Percentiles rank a stretch among this genome's conserved stretches.
Conservation (phyloP, 176 grass and related monocot species). For the Aegilops speltoides region DNA sequence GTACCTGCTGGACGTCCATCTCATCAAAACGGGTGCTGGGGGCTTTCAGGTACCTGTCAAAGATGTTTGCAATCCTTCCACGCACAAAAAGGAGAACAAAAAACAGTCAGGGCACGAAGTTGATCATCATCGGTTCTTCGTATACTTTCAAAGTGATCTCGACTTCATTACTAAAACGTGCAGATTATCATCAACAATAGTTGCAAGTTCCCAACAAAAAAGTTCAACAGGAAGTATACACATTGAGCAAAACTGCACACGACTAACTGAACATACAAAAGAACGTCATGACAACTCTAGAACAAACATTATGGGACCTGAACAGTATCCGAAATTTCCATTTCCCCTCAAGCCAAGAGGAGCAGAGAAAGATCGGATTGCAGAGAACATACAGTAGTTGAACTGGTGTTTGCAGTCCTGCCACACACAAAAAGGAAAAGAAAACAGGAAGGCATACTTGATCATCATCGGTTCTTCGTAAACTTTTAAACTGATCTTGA, state of each 20-base stretch:
- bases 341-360: not conserved
- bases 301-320: not conserved
- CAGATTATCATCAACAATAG: too few relatives aligned
- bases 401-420: not conserved
- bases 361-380: not conserved
- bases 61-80: conserved; percentile 59
- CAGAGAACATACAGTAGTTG: not conserved
- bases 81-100: not conserved
- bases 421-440: not conserved
- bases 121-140: not conserved
- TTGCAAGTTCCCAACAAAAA: not conserved
- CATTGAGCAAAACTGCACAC: not conserved
- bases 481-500: not conserved
- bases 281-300: not conserved
- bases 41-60: conserved; percentile 74
- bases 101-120: not conserved
- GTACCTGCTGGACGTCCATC: conserved; percentile 65
- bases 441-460: not conserved
- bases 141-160: not conserved
- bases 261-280: not conserved
- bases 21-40: conserved; percentile 72
- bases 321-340: not conserved
- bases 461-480: not conserved
- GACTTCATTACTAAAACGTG: not conserved
- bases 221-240: not conserved